A percentile compares a stretch with the other conserved stretches of the same genome.
Conservation (phyloP, 2,329 filamentous ascomycete genomes). For the Microsporum audouinii region DNA sequence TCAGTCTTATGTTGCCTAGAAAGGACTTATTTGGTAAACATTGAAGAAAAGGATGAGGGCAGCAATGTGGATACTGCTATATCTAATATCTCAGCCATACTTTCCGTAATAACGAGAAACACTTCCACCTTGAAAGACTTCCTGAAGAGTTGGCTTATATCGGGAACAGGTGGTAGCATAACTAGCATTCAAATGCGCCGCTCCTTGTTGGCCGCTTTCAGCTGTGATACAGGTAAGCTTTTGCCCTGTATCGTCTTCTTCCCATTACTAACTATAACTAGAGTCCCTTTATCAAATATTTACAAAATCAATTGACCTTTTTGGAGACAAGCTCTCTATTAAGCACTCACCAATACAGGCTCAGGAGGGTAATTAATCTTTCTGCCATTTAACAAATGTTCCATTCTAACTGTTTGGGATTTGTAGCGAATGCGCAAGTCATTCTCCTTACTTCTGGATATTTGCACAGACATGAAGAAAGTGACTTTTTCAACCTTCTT, state of each 20-base stretch:
- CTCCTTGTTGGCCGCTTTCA: conserved; percentile 50
- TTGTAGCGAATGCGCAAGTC: conserved; percentile 64
- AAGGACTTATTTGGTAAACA: neutral
- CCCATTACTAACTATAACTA: conserved; percentile 15
- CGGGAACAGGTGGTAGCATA: conserved; percentile 53
- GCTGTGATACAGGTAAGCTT: conserved; percentile 38
- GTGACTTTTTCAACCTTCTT: conserved; percentile 56
- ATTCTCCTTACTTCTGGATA: conserved; percentile 69
- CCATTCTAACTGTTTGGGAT: conserved; percentile 17
- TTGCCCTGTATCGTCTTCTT: neutral
- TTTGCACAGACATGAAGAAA: conserved; percentile 53
- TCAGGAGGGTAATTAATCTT: conserved; percentile 59
- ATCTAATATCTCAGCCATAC: conserved; percentile 47
- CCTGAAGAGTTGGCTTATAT: conserved; percentile 54
- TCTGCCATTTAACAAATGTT: neutral
- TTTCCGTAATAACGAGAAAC: conserved; percentile 41
- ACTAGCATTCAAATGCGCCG: conserved; percentile 55
- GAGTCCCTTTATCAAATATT: conserved; percentile 39
- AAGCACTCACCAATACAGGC: conserved; percentile 72
- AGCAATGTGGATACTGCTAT: conserved; percentile 27
- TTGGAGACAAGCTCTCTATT: conserved; percentile 79
- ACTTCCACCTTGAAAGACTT: conserved; percentile 42
- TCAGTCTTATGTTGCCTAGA: conserved; percentile 29
- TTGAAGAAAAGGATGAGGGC: conserved; percentile 2
- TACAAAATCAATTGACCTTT: conserved; percentile 58